Percentiles rank a stretch among this genome's conserved stretches.
These are phyloP conservation scores for Botrytis porri DNA, from an alignment of 2,329 filamentous ascomycete genomes.

Conservation along the genomic window DNA sequence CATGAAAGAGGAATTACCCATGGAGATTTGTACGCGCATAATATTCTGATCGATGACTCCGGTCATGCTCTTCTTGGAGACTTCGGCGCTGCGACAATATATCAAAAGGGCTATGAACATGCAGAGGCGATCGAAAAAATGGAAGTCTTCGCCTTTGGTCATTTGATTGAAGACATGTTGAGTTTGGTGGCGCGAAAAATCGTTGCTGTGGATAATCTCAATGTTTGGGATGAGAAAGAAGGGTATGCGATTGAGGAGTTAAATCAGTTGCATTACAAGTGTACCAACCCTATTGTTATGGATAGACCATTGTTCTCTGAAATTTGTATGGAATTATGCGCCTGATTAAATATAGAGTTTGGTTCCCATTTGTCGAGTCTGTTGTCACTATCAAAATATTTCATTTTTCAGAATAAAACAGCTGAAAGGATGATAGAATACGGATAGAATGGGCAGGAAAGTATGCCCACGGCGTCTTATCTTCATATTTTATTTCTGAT, in stretches of 20 bases:
- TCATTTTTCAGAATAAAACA: not conserved
- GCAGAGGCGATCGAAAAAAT: conserved; percentile 41
- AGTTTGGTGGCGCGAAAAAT: conserved; percentile 36
- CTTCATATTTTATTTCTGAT: not conserved
- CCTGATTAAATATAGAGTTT: conserved; percentile 1
- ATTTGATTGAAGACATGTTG: conserved; percentile 47
- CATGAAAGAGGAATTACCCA: conserved; percentile 46
- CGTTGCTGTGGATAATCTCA: conserved; percentile 21
- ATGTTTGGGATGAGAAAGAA: conserved; percentile 32
- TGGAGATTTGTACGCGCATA: conserved; percentile 49
- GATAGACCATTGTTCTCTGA: conserved; percentile 34
- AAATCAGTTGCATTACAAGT: conserved; percentile 35
- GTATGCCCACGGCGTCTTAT: not conserved
- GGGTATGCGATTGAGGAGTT: conserved; percentile 32
- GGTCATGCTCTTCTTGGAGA: conserved; percentile 48
- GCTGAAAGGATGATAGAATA: not conserved
- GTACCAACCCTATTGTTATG: conserved; percentile 32
- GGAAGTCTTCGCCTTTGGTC: conserved; percentile 48
- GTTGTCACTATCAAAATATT: not conserved
- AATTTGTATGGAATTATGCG: conserved; percentile 23
- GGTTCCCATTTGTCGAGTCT: not conserved
- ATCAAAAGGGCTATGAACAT: conserved; percentile 34
- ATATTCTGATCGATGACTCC: conserved; percentile 43
- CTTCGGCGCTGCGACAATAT: conserved; percentile 49
- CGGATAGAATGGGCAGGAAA: not conserved